Base-by-base conservation (phyloP, 768 basidiomycete genomes). In the Podaxis sp. region DNA sequence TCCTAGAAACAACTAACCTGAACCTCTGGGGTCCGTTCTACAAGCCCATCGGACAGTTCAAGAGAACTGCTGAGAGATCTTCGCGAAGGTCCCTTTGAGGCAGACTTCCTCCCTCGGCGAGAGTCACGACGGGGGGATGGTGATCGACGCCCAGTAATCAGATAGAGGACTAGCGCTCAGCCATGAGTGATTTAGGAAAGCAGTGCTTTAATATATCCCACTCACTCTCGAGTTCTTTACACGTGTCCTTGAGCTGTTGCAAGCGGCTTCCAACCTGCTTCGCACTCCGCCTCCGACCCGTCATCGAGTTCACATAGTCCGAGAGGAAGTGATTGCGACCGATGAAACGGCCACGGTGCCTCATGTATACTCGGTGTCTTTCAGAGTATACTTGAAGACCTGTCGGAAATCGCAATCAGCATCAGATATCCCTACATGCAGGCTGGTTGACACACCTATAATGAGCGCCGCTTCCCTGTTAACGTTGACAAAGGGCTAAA, bases 241-340 rank as follows among this genome's bases (percentile, higher is more conserved):
- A 81, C 1, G 88, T 87, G 67, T 91, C 88, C 61, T 88, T 78
- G 58, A 91, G 78, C 67, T 90, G 89, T 67, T 91, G 89, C 47
- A 91, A 75, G 54, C 89, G 87, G 68, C 86, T 88, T 63, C 89
- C 89, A 37, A 91, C 88, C 73, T 90, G 89, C 70, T 90, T 90
- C 10, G 89, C 82, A 7, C 86, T 86, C 64, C 89, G 79, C 63
- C 76, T 75, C 69, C 86, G 84, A 9, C 88, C 86, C 1, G 89
- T 91, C 47, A 75, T 76, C 36, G 76, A 76, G 67, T 77, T 83
- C 66, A 91, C 90, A 69, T 87, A 85, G 61, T 90, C 86, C 58
- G 89, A 88, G 61, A 90, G 86, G 74, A 89, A 91, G 46, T 85
- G 81, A 72, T 91, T 91, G 58, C 89, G 81, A 80, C 87, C 84